These are phyloP conservation scores for Paecilomyces sp. DNA, from an alignment of 2,329 filamentous ascomycete species.

Conservation along the genomic window DNA sequence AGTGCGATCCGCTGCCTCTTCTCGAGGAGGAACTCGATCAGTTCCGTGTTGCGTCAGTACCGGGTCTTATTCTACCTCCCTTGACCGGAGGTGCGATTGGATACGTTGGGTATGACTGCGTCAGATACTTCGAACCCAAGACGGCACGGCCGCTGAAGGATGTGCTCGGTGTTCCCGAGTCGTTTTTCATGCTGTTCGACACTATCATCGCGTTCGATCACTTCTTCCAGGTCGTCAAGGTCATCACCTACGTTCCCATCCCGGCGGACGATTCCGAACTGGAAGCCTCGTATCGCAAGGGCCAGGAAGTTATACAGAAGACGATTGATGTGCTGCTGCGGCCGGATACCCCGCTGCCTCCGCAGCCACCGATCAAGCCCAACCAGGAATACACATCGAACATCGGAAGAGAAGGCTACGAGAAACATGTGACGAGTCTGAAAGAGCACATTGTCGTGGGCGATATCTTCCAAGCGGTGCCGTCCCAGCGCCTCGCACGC, in stretches of 20 bases:
- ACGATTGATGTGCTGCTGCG: conserved; percentile 66
- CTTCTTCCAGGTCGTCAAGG: conserved; percentile 86
- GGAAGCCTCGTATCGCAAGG: conserved; percentile 62
- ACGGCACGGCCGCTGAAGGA: conserved; percentile 87
- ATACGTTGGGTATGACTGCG: conserved; percentile 96
- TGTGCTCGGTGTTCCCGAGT: conserved; percentile 81
- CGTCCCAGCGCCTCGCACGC: conserved; percentile 84
- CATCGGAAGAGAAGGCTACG: conserved; percentile 81
- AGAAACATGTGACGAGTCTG: conserved; percentile 74
- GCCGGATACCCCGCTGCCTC: conserved; percentile 68
- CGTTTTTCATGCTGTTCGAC: conserved; percentile 93
- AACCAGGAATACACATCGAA: conserved; percentile 83
- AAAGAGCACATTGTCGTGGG: conserved; percentile 88
- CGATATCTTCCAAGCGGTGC: conserved; percentile 96
- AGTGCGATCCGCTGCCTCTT: conserved; percentile 72
- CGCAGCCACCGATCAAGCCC: conserved; percentile 64
- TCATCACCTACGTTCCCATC: conserved; percentile 82
- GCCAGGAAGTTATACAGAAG: conserved; percentile 55
- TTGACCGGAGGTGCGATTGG: conserved; percentile 89
- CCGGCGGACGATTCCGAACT: conserved; percentile 53
- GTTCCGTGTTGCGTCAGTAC: conserved; percentile 74
- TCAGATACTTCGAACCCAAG: conserved; percentile 95
- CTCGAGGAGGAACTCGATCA: conserved; percentile 75
- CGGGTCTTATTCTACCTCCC: conserved; percentile 73
- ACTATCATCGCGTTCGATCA: conserved; percentile 92